phyloP scores from a whole-genome alignment of 306 rosid genomes.

The Rosa rugosa region DNA sequence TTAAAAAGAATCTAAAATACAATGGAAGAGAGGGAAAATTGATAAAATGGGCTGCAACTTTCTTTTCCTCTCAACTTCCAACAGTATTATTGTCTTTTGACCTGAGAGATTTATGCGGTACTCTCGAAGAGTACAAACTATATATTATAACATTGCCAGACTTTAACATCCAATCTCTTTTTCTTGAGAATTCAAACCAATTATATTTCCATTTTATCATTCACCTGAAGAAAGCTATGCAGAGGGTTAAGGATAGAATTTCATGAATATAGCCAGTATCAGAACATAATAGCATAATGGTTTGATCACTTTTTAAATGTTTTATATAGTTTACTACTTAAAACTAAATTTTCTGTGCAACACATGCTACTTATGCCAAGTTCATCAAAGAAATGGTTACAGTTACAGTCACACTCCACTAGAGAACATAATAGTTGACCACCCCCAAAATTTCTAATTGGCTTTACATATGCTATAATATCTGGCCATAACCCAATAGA shows the following conservation, averaged over 20 bases:
- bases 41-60: not conserved
- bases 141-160: not conserved
- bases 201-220: not conserved
- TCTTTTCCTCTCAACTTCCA: not conserved
- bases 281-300: not conserved
- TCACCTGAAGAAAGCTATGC: not conserved
- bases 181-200: not conserved
- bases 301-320: not conserved
- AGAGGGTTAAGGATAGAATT: not conserved
- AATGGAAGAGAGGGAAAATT: not conserved
- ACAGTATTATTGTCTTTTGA: not conserved
- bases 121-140: not conserved
- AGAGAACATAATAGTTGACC: constrained; percentile 6
- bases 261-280: not conserved
- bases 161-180: not conserved
- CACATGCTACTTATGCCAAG: not conserved
- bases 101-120: not conserved
- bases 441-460: not conserved
- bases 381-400: not conserved
- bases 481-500: not conserved
- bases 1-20: not conserved
- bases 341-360: not conserved
- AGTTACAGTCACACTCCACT: not conserved
- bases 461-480: not conserved
- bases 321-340: not conserved